These are phyloP conservation scores for Boletus vinaceobasis DNA, from an alignment of 768 basidiomycete species.

Conservation along the genomic window DNA sequence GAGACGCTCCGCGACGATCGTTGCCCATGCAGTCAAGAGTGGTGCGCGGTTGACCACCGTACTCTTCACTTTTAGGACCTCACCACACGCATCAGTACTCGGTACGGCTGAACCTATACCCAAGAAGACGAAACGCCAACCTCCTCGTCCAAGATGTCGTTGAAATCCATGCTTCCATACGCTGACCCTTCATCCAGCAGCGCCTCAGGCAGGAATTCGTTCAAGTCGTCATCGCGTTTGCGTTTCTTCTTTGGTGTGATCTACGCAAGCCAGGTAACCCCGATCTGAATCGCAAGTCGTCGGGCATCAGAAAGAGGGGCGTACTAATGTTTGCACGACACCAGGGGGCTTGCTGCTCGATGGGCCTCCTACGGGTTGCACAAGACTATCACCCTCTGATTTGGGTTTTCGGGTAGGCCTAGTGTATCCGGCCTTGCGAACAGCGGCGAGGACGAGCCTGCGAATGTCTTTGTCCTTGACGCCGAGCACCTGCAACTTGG, in stretches of 20 bases:
- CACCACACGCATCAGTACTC: conserved; percentile 1
- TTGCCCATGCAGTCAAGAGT: conserved; percentile 93
- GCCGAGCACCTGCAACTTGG: conserved; percentile 55
- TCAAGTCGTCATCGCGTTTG: conserved; percentile 39
- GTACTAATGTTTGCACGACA: conserved; percentile 33
- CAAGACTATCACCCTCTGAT: conserved; percentile 6
- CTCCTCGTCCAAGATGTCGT: conserved; percentile 69
- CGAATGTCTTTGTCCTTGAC: conserved; percentile 64
- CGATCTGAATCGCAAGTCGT: not conserved
- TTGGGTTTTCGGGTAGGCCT: conserved; percentile 12
- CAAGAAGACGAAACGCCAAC: conserved; percentile 34
- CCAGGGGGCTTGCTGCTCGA: conserved; percentile 12
- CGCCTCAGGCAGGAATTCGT: conserved; percentile 56
- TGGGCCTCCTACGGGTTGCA: conserved; percentile 1
- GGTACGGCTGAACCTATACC: not conserved
- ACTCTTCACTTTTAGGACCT: conserved; percentile 60
- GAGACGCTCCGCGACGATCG: conserved; percentile 76
- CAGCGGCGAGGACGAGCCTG: conserved; percentile 52
- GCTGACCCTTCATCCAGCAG: conserved; percentile 48
- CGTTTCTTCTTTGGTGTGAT: conserved; percentile 54
- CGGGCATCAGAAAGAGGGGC: conserved; percentile 1
- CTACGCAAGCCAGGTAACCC: conserved; percentile 22
- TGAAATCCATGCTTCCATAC: conserved; percentile 63
- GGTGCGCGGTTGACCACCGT: conserved; percentile 87
- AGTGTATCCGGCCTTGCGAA: conserved; percentile 64